phyloP scores from a whole-genome alignment of 2,329 filamentous ascomycete species.

The Alternaria ventricosa region DNA sequence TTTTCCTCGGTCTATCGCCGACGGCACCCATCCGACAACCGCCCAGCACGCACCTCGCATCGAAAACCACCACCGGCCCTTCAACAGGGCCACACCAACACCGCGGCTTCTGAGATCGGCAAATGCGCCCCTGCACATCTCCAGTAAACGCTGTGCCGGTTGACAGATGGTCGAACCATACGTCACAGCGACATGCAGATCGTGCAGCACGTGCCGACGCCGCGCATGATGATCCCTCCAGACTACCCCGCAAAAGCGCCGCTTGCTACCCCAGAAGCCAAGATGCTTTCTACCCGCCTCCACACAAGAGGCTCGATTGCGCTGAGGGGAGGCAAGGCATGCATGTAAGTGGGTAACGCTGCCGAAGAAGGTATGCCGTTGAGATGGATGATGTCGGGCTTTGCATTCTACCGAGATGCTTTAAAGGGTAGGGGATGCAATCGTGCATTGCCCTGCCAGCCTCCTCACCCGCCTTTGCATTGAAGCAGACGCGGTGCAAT shows the following conservation, averaged over 20 bases:
- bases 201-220: slow-evolving; percentile 4
- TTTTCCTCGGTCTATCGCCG: slow-evolving; percentile 1
- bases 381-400: slow-evolving; percentile 11
- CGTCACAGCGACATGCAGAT: slow-evolving; percentile 17
- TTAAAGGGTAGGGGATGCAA: slow-evolving; percentile 10
- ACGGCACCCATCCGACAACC: background rate
- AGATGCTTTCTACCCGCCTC: slow-evolving; percentile 8
- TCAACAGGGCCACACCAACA: background rate
- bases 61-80: background rate
- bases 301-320: slow-evolving; percentile 6
- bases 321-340: background rate
- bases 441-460: background rate
- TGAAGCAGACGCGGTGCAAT: background rate
- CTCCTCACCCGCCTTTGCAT: background rate
- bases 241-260: slow-evolving; percentile 29
- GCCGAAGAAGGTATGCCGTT: slow-evolving; percentile 16
- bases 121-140: slow-evolving; percentile 6
- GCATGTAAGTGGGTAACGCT: slow-evolving; percentile 1
- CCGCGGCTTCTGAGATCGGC: slow-evolving; percentile 15
- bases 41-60: background rate
- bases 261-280: slow-evolving; percentile 22
- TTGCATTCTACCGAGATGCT: slow-evolving; percentile 16
- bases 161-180: slow-evolving; percentile 9
- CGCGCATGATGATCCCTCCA: slow-evolving; percentile 11
- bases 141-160: background rate